Percentiles rank a stretch among this genome's conserved stretches.
Evolutionary conservation across 1,139 yeast species (phyloP).

Genomic region (Lodderomyces jiufengensis): DNA sequence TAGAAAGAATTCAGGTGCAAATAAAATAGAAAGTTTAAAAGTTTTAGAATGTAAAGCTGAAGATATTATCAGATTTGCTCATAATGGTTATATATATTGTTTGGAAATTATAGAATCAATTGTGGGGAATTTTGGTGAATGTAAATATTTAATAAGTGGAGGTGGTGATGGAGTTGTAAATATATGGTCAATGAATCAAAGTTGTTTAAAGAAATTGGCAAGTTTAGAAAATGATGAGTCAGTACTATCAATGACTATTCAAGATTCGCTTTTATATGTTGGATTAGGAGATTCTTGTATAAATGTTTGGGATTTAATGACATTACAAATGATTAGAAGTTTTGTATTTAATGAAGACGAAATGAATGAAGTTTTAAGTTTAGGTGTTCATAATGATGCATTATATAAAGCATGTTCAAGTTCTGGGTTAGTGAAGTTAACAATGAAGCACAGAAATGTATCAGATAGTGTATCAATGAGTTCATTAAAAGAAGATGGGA

Average conservation of each 20-base stretch:
- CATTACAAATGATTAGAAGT: constrained; percentile 66
- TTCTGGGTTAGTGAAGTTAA: constrained; percentile 54
- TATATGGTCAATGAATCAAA: constrained; percentile 53
- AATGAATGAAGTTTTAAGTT: constrained; percentile 34
- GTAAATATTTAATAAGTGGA: constrained; percentile 40
- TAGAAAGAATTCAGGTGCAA: constrained; percentile 15
- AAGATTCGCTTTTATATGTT: constrained; percentile 68
- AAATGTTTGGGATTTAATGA: constrained; percentile 80
- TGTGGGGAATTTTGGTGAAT: constrained; percentile 12
- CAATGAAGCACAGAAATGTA: constrained; percentile 28
- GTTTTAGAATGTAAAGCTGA: constrained; percentile 66
- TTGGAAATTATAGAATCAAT: constrained; percentile 40
- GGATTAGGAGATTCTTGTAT: constrained; percentile 73
- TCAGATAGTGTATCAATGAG: constrained; percentile 13
- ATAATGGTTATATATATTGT: constrained; percentile 83
- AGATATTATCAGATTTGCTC: constrained; percentile 77
- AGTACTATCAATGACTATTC: constrained; percentile 61
- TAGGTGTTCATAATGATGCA: constrained; percentile 49
- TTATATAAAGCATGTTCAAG: constrained; percentile 53
- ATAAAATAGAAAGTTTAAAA: constrained; percentile 10
- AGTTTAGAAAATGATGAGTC: constrained; percentile 65
- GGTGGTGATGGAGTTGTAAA: constrained; percentile 90
- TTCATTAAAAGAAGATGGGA: constrained; percentile 17
- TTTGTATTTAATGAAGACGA: constrained; percentile 40
- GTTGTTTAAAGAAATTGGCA: constrained; percentile 21